A percentile compares a stretch with the other conserved stretches of the same genome.
phyloP scores from a whole-genome alignment of 225 moss, liverwort and hornwort genomes.

The Bryoerythrophyllum caledonicum region DNA sequence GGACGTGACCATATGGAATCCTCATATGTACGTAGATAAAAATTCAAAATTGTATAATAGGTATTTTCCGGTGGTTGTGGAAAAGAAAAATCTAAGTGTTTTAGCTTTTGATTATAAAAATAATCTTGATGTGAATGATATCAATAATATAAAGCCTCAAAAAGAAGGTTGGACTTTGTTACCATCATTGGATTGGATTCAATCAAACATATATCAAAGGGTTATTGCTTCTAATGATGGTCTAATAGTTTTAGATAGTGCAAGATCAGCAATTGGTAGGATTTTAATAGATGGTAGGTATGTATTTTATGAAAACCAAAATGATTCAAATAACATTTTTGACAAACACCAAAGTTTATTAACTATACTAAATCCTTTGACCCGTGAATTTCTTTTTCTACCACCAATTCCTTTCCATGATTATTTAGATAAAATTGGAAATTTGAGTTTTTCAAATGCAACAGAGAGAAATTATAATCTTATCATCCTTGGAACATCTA shows the following conservation, averaged over 20 bases:
- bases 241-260: conserved; percentile 45
- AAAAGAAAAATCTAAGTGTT: neutral
- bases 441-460: conserved; percentile 32
- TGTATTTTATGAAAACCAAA: neutral
- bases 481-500: conserved; percentile 37
- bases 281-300: conserved; percentile 10
- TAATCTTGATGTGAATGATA: neutral
- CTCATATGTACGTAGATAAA: conserved; percentile 12
- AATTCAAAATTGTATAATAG: conserved; percentile 7
- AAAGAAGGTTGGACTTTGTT: conserved; percentile 30
- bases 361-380: conserved; percentile 43
- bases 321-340: neutral
- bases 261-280: neutral
- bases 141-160: neutral
- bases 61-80: conserved; percentile 41
- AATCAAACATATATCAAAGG: conserved; percentile 4
- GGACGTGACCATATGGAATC: conserved; percentile 12
- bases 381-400: conserved; percentile 30
- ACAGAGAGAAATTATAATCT: conserved; percentile 24
- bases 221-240: conserved; percentile 43
- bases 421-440: conserved; percentile 33
- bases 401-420: conserved; percentile 31
- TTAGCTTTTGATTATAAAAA: conserved; percentile 40
- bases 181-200: conserved; percentile 40
- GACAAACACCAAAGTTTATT: conserved; percentile 26